Conservation (phyloP, 495 filamentous ascomycete species). For the Xylaria castorea region DNA sequence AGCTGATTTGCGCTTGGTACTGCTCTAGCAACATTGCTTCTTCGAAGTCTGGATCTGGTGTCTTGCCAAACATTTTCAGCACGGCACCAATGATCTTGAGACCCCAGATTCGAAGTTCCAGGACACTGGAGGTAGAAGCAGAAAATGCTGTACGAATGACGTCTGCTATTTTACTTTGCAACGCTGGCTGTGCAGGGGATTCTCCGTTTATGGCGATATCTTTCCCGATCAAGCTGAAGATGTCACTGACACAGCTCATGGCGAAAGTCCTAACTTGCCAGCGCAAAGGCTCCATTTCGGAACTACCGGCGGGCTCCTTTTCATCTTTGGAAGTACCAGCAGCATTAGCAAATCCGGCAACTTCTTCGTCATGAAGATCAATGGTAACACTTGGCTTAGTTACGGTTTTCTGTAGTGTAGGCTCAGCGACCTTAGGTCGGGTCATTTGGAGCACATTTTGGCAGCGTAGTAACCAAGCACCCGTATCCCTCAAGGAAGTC, state of each 20-base stretch:
- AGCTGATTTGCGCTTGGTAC: conserved; percentile 98
- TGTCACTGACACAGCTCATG: conserved; percentile 87
- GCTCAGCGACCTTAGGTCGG: conserved; percentile 63
- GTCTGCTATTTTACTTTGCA: conserved; percentile 87
- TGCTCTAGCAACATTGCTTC: conserved; percentile 96
- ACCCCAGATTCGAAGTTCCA: conserved; percentile 86
- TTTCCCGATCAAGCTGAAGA: conserved; percentile 76
- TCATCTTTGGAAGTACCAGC: conserved; percentile 70
- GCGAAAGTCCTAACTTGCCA: conserved; percentile 98
- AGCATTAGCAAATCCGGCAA: conserved; percentile 87
- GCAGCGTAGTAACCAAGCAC: conserved; percentile 83
- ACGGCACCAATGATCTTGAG: conserved; percentile 92
- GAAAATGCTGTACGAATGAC: conserved; percentile 98
- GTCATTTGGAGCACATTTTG: conserved; percentile 91
- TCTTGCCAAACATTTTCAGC: conserved; percentile 94
- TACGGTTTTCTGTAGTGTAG: conserved; percentile 46
- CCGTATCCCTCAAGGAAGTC: conserved; percentile 77
- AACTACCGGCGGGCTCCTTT: conserved; percentile 60
- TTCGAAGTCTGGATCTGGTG: conserved; percentile 93
- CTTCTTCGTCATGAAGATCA: conserved; percentile 94
- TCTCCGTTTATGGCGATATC: conserved; percentile 73
- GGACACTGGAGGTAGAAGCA: conserved; percentile 90
- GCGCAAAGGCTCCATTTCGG: conserved; percentile 84
- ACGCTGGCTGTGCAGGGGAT: conserved; percentile 71
- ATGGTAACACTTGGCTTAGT: conserved; percentile 61